phyloP scores from a whole-genome alignment of 2,329 filamentous ascomycete genomes.

The Penicillium sp. region DNA sequence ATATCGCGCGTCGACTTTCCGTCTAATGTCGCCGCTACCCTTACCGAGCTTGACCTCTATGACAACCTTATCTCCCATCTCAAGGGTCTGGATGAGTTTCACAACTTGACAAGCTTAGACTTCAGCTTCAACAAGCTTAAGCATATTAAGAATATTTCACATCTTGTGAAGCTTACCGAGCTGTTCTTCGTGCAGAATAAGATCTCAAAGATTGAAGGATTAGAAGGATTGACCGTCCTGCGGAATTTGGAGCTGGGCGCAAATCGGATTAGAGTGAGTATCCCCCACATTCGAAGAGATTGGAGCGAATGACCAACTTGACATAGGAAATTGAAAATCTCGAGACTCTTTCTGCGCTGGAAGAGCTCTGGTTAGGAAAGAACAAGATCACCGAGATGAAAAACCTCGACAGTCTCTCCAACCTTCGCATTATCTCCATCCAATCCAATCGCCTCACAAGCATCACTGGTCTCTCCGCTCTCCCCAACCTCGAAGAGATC shows the following conservation, averaged over 20 bases:
- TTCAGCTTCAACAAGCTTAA: conserved; percentile 99
- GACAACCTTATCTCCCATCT: conserved; percentile 92
- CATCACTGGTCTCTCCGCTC: conserved; percentile 71
- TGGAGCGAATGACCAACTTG: background rate
- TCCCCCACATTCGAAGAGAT: background rate
- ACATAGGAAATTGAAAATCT: conserved; percentile 75
- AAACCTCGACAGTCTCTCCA: conserved; percentile 71
- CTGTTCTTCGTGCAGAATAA: conserved; percentile 95
- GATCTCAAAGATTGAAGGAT: conserved; percentile 80
- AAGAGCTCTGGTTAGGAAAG: conserved; percentile 92
- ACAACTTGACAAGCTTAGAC: conserved; percentile 75
- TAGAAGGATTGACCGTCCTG: conserved; percentile 72
- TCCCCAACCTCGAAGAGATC: conserved; percentile 80
- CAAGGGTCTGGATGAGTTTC: conserved; percentile 76
- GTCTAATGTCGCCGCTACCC: conserved; percentile 60
- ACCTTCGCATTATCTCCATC: conserved; percentile 84
- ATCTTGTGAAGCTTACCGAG: conserved; percentile 75
- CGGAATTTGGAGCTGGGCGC: conserved; percentile 87
- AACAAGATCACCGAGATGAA: conserved; percentile 89
- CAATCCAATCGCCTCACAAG: conserved; percentile 89
- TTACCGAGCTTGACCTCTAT: conserved; percentile 89
- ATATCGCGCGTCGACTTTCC: conserved; percentile 81
- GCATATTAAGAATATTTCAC: conserved; percentile 85
- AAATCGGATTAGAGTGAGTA: conserved; percentile 72
- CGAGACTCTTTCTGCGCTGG: conserved; percentile 71